These are phyloP conservation scores for Erysimum pusillum DNA, from an alignment of 441 rosid species.

Conservation along the genomic window DNA sequence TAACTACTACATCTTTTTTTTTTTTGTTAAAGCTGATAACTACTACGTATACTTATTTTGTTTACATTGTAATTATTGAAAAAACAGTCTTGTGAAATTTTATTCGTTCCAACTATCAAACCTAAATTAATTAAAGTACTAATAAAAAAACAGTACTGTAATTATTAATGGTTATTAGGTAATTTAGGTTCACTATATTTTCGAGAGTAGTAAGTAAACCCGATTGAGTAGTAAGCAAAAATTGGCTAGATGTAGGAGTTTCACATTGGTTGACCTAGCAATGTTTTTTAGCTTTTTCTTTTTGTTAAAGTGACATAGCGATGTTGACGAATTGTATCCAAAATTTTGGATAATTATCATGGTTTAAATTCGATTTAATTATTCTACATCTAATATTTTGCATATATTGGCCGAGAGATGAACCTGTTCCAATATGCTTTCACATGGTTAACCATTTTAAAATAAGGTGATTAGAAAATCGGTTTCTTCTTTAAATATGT, in stretches of 20 bases:
- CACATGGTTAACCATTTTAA: background rate
- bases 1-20: background rate
- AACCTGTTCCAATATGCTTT: background rate
- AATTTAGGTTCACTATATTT: too few relatives aligned
- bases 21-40: background rate
- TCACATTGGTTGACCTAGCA: background rate
- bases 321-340: constrained; percentile 4
- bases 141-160: too few relatives aligned
- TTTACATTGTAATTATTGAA: background rate
- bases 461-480: background rate
- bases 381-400: background rate
- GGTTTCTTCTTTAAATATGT: background rate
- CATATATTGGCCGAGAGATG: background rate
- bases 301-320: background rate
- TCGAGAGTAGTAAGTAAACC: background rate
- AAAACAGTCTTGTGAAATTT: too few relatives aligned
- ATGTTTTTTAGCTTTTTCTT: background rate
- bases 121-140: too few relatives aligned
- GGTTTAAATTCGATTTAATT: background rate
- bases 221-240: background rate
- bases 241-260: background rate
- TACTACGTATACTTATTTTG: background rate
- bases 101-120: too few relatives aligned
- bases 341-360: background rate
- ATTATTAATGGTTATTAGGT: too few relatives aligned